A percentile compares a stretch with the other conserved stretches of the same genome.
phyloP scores from a whole-genome alignment of 1,284 basidiomycete genomes.

The Rhodotorula sp. region DNA sequence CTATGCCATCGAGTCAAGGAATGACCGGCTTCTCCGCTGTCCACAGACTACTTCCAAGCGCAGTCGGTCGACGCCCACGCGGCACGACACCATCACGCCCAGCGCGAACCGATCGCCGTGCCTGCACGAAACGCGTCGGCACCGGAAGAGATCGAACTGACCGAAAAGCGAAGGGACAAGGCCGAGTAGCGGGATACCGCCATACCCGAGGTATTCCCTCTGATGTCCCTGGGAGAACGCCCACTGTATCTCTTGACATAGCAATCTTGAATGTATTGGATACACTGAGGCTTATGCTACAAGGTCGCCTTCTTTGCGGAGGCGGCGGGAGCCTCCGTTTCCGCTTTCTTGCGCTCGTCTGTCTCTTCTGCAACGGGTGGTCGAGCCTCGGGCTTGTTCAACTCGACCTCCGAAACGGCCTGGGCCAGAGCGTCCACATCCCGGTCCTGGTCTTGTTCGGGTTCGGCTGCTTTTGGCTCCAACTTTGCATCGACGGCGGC shows the following conservation, averaged over 20 bases:
- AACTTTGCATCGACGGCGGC: conserved; percentile 19
- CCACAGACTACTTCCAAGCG: conserved; percentile 31
- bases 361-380: not conserved
- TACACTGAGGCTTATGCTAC: not conserved
- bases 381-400: not conserved
- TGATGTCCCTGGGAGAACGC: not conserved
- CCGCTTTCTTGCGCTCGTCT: not conserved
- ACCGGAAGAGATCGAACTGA: conserved; percentile 13
- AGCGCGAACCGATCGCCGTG: not conserved
- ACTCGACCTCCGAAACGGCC: conserved; percentile 27
- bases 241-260: not conserved
- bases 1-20: too few relatives aligned
- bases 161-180: conserved; percentile 12
- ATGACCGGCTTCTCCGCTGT: too few relatives aligned
- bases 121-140: not conserved
- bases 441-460: not conserved
- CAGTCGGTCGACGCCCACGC: conserved; percentile 31
- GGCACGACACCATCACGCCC: conserved; percentile 5
- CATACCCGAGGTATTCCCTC: too few relatives aligned
- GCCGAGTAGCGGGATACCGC: conserved; percentile 6
- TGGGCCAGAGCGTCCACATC: conserved; percentile 27
- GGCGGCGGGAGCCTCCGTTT: not conserved
- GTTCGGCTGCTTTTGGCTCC: not conserved
- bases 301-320: not conserved
- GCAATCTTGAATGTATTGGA: not conserved